Evolutionary conservation across 306 rosid genomes (phyloP).

Genomic region (Dryas drummondii): DNA sequence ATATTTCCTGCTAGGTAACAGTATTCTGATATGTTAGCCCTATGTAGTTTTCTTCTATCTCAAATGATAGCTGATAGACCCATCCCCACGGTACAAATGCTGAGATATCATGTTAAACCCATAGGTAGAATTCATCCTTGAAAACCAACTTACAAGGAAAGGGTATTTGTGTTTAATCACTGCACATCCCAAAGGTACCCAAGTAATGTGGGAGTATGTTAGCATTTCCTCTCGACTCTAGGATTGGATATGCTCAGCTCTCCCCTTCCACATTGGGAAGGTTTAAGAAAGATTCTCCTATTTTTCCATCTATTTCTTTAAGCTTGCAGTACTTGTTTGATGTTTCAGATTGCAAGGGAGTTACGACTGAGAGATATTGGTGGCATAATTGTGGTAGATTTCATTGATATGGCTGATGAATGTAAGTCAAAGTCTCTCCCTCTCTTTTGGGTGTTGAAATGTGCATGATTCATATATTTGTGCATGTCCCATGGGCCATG

Average conservation of each 20-base stretch:
- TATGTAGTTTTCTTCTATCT: not conserved
- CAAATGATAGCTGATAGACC: not conserved
- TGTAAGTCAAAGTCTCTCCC: slow-evolving; percentile 51
- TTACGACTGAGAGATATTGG: slow-evolving; percentile 93
- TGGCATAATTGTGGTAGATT: slow-evolving; percentile 97
- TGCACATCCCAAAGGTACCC: too few relatives aligned
- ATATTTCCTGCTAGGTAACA: not conserved
- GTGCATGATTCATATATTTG: slow-evolving; percentile 9
- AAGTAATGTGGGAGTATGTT: too few relatives aligned
- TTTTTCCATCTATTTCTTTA: slow-evolving; percentile 21
- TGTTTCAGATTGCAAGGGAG: slow-evolving; percentile 91
- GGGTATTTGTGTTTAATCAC: too few relatives aligned
- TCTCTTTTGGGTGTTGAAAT: not conserved
- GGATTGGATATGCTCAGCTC: too few relatives aligned
- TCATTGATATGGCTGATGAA: slow-evolving; percentile 94
- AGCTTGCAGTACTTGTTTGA: slow-evolving; percentile 24
- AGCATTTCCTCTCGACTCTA: too few relatives aligned
- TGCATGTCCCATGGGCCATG: not conserved
- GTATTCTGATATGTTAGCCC: not conserved
- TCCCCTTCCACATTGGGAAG: too few relatives aligned
- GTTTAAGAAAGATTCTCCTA: not conserved
- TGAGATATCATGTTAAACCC: not conserved
- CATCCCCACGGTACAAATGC: not conserved
- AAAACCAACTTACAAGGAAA: not conserved
- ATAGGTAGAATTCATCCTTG: not conserved